phyloP scores from a whole-genome alignment of 2,329 filamentous ascomycete genomes.

The Beauveria brongniartii region DNA sequence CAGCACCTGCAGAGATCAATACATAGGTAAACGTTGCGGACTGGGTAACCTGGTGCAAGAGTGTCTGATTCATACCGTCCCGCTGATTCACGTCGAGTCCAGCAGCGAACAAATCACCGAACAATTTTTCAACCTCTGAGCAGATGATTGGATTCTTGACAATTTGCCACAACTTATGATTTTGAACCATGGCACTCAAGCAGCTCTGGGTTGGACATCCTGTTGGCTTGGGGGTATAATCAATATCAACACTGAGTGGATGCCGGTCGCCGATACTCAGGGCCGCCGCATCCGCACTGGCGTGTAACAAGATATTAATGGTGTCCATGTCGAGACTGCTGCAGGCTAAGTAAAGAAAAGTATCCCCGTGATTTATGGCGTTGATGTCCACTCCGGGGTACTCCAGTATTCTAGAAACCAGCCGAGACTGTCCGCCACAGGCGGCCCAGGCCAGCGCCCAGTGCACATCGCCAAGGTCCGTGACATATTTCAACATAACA shows the following conservation, averaged over 20 bases:
- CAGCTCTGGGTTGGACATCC: background rate
- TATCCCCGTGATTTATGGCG: background rate
- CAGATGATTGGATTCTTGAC: background rate
- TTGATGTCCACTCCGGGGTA: conserved; percentile 1
- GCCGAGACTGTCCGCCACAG: background rate
- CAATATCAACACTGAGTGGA: background rate
- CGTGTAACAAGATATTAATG: background rate
- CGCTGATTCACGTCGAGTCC: conserved; percentile 1
- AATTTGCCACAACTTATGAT: background rate
- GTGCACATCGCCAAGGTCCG: background rate
- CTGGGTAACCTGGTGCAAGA: background rate
- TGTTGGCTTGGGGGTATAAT: background rate
- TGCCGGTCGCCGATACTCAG: background rate
- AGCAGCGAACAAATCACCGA: background rate
- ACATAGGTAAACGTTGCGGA: background rate
- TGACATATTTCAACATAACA: background rate
- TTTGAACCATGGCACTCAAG: background rate
- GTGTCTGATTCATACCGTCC: background rate
- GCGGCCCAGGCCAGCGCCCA: conserved; percentile 5
- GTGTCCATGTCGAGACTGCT: background rate
- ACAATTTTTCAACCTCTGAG: background rate
- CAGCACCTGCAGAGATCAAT: background rate
- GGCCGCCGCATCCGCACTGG: conserved; percentile 19
- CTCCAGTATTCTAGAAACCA: background rate
- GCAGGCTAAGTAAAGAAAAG: background rate